These are phyloP conservation scores for Forsythia viridissima DNA, from an alignment of 257 asterid species.

Conservation along the genomic window DNA sequence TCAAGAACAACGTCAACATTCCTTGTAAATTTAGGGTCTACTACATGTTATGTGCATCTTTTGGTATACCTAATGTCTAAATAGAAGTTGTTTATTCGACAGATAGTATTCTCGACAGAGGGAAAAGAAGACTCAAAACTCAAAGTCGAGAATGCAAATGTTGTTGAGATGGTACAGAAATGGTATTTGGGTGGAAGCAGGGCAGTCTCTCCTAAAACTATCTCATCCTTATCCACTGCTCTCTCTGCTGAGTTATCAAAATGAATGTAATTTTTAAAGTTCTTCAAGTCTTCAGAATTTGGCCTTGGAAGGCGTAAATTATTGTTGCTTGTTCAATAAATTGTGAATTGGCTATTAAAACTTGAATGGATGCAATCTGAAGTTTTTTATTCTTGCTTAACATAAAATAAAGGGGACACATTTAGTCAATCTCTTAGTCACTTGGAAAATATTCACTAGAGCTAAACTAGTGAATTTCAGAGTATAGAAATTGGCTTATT, in stretches of 20 bases:
- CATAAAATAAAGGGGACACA: no score
- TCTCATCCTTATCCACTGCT: slow-evolving; percentile 56
- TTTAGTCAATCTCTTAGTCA: no score
- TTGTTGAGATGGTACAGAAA: slow-evolving; percentile 68
- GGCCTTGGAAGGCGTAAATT: not conserved
- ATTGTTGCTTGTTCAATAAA: not conserved
- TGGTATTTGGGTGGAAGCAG: slow-evolving; percentile 85
- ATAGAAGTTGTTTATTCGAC: not conserved
- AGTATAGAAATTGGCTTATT: no score
- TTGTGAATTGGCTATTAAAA: not conserved
- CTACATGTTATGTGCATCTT: not conserved
- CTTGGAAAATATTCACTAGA: no score
- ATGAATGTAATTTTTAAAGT: slow-evolving; percentile 7
- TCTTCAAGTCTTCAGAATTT: not conserved
- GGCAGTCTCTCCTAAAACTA: slow-evolving; percentile 67
- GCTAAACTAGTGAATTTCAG: no score
- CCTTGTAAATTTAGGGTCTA: not conserved
- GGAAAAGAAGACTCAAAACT: slow-evolving; percentile 64
- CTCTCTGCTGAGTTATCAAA: slow-evolving; percentile 48
- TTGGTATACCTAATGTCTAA: no score
- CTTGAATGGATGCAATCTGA: no score
- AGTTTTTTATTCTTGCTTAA: no score
- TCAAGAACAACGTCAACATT: not conserved
- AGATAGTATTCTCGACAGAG: slow-evolving; percentile 44
- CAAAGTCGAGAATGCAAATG: slow-evolving; percentile 73